Evolutionary conservation across 306 rosid genomes (phyloP).

Genomic region (Dalbergia oliveri): DNA sequence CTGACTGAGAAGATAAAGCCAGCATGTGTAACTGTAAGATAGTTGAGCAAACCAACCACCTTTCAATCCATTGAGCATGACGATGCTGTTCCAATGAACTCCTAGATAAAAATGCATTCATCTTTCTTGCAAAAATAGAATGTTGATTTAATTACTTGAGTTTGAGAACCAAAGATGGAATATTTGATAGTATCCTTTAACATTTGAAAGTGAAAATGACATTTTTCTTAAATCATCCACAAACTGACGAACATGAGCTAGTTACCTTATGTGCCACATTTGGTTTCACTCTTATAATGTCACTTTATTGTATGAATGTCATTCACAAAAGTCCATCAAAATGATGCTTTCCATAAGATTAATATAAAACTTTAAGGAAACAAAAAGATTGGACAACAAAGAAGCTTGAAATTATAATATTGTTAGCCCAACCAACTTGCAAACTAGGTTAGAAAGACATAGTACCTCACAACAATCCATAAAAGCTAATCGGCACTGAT

Average conservation of each 20-base stretch:
- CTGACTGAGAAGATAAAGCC: no score
- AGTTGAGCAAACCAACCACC: no score
- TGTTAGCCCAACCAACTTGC: constrained; percentile 3
- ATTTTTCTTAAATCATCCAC: background rate
- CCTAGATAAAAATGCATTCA: background rate
- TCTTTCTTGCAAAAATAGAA: background rate
- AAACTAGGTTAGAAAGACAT: background rate
- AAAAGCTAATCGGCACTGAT: constrained; percentile 22
- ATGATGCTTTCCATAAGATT: background rate
- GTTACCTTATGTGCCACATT: background rate
- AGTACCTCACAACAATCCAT: constrained; percentile 20
- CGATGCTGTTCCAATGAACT: background rate
- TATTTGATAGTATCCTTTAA: background rate
- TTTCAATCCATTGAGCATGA: background rate
- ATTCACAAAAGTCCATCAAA: background rate
- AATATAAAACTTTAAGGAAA: background rate
- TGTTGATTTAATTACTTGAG: background rate
- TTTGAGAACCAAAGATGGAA: background rate
- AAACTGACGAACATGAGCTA: background rate
- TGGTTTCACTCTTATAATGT: background rate
- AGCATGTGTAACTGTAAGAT: no score
- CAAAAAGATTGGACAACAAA: constrained; percentile 14
- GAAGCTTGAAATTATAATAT: constrained; percentile 9
- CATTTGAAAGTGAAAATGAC: background rate
- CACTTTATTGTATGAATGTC: constrained; percentile 22